A percentile compares a stretch with the other conserved stretches of the same genome.
These are phyloP conservation scores for Anisogramma anomala DNA, from an alignment of 2,329 filamentous ascomycete species.

Conservation along the genomic window DNA sequence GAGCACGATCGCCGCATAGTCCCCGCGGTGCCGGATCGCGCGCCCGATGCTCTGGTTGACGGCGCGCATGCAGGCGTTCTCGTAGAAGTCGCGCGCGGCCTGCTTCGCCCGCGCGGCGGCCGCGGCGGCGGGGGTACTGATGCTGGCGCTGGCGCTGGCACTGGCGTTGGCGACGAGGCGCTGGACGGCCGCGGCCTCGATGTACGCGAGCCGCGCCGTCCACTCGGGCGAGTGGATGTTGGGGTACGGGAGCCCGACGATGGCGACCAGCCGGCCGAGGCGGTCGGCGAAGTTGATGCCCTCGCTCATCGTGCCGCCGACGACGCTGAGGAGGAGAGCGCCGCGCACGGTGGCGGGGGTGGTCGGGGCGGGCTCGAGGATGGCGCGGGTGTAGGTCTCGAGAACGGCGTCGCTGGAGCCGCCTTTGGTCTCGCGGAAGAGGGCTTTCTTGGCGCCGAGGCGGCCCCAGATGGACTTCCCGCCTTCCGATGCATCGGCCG, in stretches of 20 bases:
- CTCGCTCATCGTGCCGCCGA: slow-evolving; percentile 90
- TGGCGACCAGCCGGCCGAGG: slow-evolving; percentile 76
- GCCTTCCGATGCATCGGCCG: slow-evolving; percentile 16
- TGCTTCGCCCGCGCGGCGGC: slow-evolving; percentile 35
- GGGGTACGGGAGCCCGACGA: slow-evolving; percentile 88
- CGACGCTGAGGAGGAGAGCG: slow-evolving; percentile 75
- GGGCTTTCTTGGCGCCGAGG: slow-evolving; percentile 45
- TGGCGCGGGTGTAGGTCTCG: slow-evolving; percentile 57
- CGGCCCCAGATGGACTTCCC: slow-evolving; percentile 44
- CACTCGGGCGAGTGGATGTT: slow-evolving; percentile 84
- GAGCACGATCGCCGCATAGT: slow-evolving; percentile 85
- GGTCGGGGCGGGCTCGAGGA: slow-evolving; percentile 28
- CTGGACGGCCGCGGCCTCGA: slow-evolving; percentile 49
- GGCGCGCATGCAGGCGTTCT: slow-evolving; percentile 91
- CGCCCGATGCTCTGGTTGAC: slow-evolving; percentile 95
- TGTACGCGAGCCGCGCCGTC: slow-evolving; percentile 82
- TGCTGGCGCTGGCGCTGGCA: no score
- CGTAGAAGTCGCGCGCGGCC: slow-evolving; percentile 68
- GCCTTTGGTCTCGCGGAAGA: slow-evolving; percentile 49
- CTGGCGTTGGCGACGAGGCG: no score
- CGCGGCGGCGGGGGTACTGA: slow-evolving; percentile 16
- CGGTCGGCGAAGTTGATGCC: slow-evolving; percentile 96
- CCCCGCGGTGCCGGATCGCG: slow-evolving; percentile 74
- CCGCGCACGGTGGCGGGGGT: slow-evolving; percentile 34
- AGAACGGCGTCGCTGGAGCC: slow-evolving; percentile 58